Base-by-base conservation (phyloP, 2,329 filamentous ascomycete genomes). In the Colletotrichum sp. region DNA sequence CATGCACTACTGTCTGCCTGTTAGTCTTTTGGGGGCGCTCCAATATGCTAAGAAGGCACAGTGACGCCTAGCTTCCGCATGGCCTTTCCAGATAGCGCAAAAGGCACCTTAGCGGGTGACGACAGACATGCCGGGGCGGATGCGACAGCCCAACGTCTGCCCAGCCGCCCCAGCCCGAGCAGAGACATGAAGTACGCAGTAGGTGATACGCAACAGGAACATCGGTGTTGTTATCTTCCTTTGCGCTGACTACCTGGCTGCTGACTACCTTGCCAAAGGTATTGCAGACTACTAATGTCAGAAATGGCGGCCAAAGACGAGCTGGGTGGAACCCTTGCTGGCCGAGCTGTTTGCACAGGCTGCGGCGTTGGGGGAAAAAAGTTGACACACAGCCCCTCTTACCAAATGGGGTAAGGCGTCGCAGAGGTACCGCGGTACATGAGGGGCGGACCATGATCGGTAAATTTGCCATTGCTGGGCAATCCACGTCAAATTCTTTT, bases 401-500 rank as follows among this genome's bases (percentile, higher is more conserved):
- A 15, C 68, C 61, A 0, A 8, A 67, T 32, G 2, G 1, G 25
- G 68, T 6, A 22, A 39, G 30, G 5, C 2, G 3, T 2, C 28
- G 25, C 52, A 19, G 32, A 60, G 8, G 61, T 57, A 67, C 52
- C 36, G 13, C 11, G 34, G 48, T 71, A 55, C 68, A 36, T 57
- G 22, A 16, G 72, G 64, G 19, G 28, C 44, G 44, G 63, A 44
- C 57, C 73, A 72, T 65, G n/a, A 30, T 75, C 64, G 73, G 64
- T 60, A 60, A 64, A 64, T 74, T 75, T 64, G 30, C 70, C 65
- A 52, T 39, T 65, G 44, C 64, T 65, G 48, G 73, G 39, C 44
- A n/a, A 65, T 16, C 48, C 64, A 59, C 27, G 70, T 65, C 34
- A 34, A 64, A 39, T 19, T 36, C 6, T n/a, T 22, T 34, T n/a